Evolutionary conservation across 164 flowering plant species (phyloP).

Genomic region (grape (Vitis vinifera)): ASM3070453v1 NC_081809.1:5106001-5106500

Average conservation of each 20-base stretch:
- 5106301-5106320: not conserved
- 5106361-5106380: conserved; percentile 9
- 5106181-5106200: not conserved
- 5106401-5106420: conserved; percentile 23
- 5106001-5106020: not conserved
- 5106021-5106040: conserved; percentile 1
- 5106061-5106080: conserved; percentile 22
- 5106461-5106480: not conserved
- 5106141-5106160: not conserved
- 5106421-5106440: conserved; percentile 14
- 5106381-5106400: conserved; percentile 3
- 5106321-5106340: conserved; percentile 4
- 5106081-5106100: conserved; percentile 24
- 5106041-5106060: conserved; percentile 4
- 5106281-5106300: not conserved
- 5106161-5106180: not conserved
- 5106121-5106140: conserved; percentile 11
- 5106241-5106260: conserved; percentile 10
- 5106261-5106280: conserved; percentile 9
- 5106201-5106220: not conserved
- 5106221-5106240: not conserved
- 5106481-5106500: not conserved
- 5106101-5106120: conserved; percentile 23
- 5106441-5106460: conserved; percentile 13
- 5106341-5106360: conserved; percentile 5